Evolutionary conservation across 495 filamentous ascomycete genomes (phyloP).

Genomic region (Aspergillus cavernicola): DNA sequence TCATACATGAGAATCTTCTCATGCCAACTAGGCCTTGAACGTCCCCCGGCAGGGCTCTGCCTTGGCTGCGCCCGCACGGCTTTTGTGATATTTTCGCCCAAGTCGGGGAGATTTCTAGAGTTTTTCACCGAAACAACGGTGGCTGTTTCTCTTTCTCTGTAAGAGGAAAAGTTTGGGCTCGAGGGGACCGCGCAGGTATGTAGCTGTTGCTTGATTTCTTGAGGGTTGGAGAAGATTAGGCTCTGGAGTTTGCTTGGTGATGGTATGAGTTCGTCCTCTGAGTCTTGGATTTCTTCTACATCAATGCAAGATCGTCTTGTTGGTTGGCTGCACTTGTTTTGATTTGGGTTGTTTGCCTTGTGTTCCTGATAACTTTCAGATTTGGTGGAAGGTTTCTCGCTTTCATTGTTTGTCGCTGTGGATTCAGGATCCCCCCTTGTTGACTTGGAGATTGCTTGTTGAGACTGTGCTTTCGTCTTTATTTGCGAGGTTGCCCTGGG

Average conservation of each 20-base stretch:
- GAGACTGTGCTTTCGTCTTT: slow-evolving; percentile 12
- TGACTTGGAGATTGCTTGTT: background rate
- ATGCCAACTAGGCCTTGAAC: slow-evolving; percentile 62
- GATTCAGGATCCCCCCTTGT: background rate
- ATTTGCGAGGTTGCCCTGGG: slow-evolving; percentile 5
- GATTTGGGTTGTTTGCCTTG: background rate
- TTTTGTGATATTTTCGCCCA: slow-evolving; percentile 62
- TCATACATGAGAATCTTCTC: slow-evolving; percentile 95
- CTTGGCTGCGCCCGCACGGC: slow-evolving; percentile 56
- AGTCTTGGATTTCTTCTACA: slow-evolving; percentile 63
- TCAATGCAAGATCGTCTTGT: slow-evolving; percentile 25
- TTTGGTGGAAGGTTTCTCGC: background rate
- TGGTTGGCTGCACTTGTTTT: background rate
- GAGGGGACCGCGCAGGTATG: slow-evolving; percentile 2
- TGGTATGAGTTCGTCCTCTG: slow-evolving; percentile 46
- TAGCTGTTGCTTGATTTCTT: slow-evolving; percentile 1
- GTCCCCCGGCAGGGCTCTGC: slow-evolving; percentile 34
- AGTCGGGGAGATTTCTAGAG: slow-evolving; percentile 20
- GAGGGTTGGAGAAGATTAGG: slow-evolving; percentile 13
- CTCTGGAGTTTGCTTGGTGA: slow-evolving; percentile 34
- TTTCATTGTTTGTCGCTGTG: background rate
- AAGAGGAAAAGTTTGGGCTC: background rate
- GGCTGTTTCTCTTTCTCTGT: background rate
- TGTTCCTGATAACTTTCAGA: background rate
- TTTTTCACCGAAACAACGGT: background rate